Evolutionary conservation across 2,329 filamentous ascomycete species (phyloP), one percentile per base, ranked within the genome.

Genomic region (Sporothrix pseudoabietina): DNA sequence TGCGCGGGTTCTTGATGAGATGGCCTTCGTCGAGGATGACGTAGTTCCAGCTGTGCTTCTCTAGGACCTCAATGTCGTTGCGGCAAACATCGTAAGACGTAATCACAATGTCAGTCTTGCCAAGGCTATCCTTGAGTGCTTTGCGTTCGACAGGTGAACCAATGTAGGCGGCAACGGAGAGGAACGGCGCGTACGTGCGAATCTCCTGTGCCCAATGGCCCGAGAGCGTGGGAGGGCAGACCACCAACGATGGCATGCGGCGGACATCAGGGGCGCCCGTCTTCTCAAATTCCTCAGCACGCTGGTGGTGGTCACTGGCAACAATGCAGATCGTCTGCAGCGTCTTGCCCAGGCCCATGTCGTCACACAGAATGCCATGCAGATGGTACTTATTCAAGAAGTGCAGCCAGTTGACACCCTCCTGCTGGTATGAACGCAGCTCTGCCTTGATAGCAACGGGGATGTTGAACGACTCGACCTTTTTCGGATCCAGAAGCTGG

Each of bases 141-240:
- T 89, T 88, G 76, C 96, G 91, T 80, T 98, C 94, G 0, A 87
- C 85, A 0, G 96, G 94, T 1, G 94, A 91, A 0, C 96, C 96
- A 73, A 98, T 94, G 78, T 98, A 99, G 2, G 95, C 92, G 5
- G 94, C 91, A 52, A 94, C 94, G 41, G 88, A 91, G 59, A 99
- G 86, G 87, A 99, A 99, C 0, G 96, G 96, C 1, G 97, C 95
- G 78, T 98, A 99, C 68, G 94, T 91, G 79, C 93, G 94, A 78
- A 99, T 94, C 81, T 99, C 96, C 80, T 99, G 96, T 81, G 98
- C 94, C 96, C 96, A 99, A 82, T 99, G 96, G 9, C 97, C 96
- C 22, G 96, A 98, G 32, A 99, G 86, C 0, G 96, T 98, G 0
- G 96, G 96, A 6, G 96, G 97, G 79, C 96, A 99, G 68, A 99